Base-by-base conservation (phyloP, 169 alveolate species). In the Theileria parva region DNA sequence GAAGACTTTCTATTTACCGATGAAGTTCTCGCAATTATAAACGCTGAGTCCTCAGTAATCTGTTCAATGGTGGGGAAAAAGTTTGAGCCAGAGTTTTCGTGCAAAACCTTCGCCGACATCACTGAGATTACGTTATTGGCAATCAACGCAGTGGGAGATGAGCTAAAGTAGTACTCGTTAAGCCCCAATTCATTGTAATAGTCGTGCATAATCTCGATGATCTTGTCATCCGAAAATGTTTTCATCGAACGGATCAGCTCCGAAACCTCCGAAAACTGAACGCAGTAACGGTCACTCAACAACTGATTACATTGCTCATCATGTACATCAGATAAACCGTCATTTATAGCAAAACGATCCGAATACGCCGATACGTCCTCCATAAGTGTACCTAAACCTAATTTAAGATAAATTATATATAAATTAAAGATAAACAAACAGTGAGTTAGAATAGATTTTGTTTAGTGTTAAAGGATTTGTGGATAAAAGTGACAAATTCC, bases 111-210 rank as follows among this genome's bases (percentile, higher is more conserved):
- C 17, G 96, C 95, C 21, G 96, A 88, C 66, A 92, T 88, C 55
- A 92, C 94, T 44, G 93, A 91, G 50, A 86, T 91, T 86, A 91
- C 85, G 68, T 88, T 92, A 79, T 86, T 81, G 53, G 95, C 94
- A 30, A 92, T 92, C 63, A 92, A 50, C 65, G 81, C 83, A 1
- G 95, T 83, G 25, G 91, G 73, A 19, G 96, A 86, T 23, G 94
- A 91, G 61, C 89, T 86, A 84, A 92, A 92, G 79, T 92, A 92
- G 88, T 79, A 88, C 51, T 81, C 94, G 73, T 92, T 91, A 37
- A 92, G 87, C 12, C 96, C 96, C 30, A 92, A 74, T 28, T 75
- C 78, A 85, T 91, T 91, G 86, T 91, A 92, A 83, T 92, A 92
- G 71, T 85, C 88, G 85, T 86, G 84, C 77, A 88, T 79, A 57